Percentiles rank a stretch among this genome's conserved stretches.
Conservation (phyloP, 1,139 yeast genomes). For the Yamadazyma siamensis region DNA sequence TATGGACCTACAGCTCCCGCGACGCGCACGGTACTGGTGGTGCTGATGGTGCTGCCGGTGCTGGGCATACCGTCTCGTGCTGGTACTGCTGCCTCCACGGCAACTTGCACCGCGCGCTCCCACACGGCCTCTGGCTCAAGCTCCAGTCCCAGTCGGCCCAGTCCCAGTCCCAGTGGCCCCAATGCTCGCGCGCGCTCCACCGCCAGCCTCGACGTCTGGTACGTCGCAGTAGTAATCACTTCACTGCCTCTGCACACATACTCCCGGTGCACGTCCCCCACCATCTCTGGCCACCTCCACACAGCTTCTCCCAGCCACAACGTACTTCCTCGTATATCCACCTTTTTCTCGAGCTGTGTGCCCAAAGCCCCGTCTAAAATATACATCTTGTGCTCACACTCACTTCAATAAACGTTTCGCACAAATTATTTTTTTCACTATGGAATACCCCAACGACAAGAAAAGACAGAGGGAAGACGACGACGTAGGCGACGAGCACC, state of each 20-base stretch:
- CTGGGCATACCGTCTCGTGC: constrained; percentile 7
- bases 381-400: too few species aligned
- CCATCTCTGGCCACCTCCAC: constrained; percentile 36
- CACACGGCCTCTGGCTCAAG: constrained; percentile 30
- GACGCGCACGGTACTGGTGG: background rate
- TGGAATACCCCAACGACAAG: constrained; percentile 7
- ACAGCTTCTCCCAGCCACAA: background rate
- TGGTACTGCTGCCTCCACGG: constrained; percentile 26
- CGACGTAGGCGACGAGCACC: constrained; percentile 3
- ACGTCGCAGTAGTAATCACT: constrained; percentile 55
- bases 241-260: constrained; percentile 57
- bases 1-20: constrained; percentile 69
- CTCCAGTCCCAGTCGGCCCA: constrained; percentile 27
- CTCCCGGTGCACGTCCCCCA: constrained; percentile 47
- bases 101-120: constrained; percentile 25
- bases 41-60: constrained; percentile 1
- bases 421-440: constrained; percentile 1
- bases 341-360: constrained; percentile 22
- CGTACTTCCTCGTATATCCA: constrained; percentile 2
- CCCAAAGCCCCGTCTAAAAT: constrained; percentile 33
- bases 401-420: too few species aligned
- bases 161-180: constrained; percentile 11
- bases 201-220: constrained; percentile 53
- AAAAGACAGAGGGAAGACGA: constrained; percentile 12
- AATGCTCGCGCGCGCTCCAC: background rate